A percentile compares a stretch with the other conserved stretches of the same genome.
These are phyloP conservation scores for Spergularia marina DNA, from an alignment of 148 eudicot genomes.

Conservation along the genomic window DNA sequence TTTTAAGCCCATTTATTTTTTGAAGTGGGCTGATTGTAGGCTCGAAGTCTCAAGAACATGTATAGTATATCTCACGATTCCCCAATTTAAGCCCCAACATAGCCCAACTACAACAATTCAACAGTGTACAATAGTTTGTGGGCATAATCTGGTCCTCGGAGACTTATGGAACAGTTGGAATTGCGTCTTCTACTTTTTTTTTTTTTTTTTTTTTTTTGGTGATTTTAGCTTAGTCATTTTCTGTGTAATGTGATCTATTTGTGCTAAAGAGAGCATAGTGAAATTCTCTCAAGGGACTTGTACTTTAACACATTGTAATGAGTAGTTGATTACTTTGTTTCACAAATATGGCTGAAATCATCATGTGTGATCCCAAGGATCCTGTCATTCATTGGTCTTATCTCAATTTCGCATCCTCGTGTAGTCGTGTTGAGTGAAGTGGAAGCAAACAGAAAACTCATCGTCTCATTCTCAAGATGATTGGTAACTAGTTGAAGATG, in stretches of 20 bases:
- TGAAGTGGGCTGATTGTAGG: constrained; percentile 31
- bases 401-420: too few relatives aligned
- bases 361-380: neutral
- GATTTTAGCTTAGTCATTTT: neutral
- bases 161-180: constrained; percentile 4
- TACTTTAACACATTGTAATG: neutral
- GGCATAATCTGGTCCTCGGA: constrained; percentile 18
- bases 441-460: too few relatives aligned
- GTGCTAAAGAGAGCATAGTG: neutral
- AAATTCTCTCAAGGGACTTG: neutral
- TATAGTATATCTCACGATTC: constrained; percentile 30
- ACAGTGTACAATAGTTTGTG: constrained; percentile 8
- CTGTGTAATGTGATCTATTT: neutral
- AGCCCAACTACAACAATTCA: neutral
- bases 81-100: neutral
- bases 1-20: constrained; percentile 34
- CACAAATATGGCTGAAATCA: neutral
- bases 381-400: neutral
- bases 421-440: too few relatives aligned
- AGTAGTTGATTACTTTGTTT: neutral
- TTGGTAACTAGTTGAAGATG: too few relatives aligned
- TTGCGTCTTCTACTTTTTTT: neutral
- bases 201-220: neutral
- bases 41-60: constrained; percentile 26
- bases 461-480: too few relatives aligned